Evolutionary conservation across 345 rosid species (phyloP).

Genomic region (Eutrema yunnanense): DNA sequence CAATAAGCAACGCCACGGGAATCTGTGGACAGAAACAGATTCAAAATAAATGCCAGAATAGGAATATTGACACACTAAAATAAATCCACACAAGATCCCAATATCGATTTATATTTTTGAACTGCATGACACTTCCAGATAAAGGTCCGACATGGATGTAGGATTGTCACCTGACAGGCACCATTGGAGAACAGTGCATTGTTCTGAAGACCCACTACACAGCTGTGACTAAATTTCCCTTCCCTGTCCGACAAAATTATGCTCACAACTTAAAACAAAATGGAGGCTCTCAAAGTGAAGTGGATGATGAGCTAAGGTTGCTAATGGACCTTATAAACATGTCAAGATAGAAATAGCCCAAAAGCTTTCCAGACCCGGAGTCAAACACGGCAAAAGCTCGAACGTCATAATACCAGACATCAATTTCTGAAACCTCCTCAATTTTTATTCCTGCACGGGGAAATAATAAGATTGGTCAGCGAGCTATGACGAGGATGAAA

Average conservation of each 20-base stretch:
- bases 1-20: conserved; percentile 67
- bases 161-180: conserved; percentile 49
- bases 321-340: conserved; percentile 55
- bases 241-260: conserved; percentile 48
- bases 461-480: conserved; percentile 6
- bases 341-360: conserved; percentile 93
- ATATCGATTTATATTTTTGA: conserved; percentile 2
- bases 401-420: conserved; percentile 78
- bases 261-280: not conserved
- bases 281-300: conserved; percentile 10
- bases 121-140: not conserved
- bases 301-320: conserved; percentile 7
- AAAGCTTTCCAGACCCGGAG: conserved; percentile 65
- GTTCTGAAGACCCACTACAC: conserved; percentile 85
- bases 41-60: not conserved
- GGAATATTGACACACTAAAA: not conserved
- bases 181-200: conserved; percentile 54
- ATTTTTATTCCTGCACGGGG: conserved; percentile 62
- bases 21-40: conserved; percentile 40
- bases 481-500: not conserved
- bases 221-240: conserved; percentile 76
- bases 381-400: conserved; percentile 67
- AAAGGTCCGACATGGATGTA: not conserved
- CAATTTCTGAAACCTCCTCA: conserved; percentile 60
- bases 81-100: conserved; percentile 1